Conservation (phyloP, 2,329 filamentous ascomycete genomes). For the Talaromyces sp. region DNA sequence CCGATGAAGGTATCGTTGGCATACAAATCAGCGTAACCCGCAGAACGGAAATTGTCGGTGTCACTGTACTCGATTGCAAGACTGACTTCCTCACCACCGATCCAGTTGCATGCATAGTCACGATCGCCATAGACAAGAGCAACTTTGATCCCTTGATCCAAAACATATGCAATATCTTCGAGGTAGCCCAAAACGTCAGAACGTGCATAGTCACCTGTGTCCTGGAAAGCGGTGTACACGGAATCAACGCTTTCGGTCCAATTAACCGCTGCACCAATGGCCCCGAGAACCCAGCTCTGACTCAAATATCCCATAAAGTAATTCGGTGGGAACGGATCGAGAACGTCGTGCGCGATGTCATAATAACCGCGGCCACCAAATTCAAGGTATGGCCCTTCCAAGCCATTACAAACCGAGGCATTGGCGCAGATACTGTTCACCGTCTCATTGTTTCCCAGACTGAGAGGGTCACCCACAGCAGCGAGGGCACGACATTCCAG, state of each 20-base stretch:
- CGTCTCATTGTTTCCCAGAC: conserved; percentile 42
- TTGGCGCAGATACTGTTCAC: conserved; percentile 43
- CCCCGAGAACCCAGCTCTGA: conserved; percentile 51
- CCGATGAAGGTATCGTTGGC: conserved; percentile 42
- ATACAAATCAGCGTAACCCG: conserved; percentile 47
- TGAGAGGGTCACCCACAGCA: conserved; percentile 46
- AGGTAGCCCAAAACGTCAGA: conserved; percentile 40
- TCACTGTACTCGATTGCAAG: conserved; percentile 45
- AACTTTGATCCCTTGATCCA: conserved; percentile 55
- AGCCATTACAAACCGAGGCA: conserved; percentile 39
- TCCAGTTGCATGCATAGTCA: conserved; percentile 55
- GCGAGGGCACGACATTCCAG: conserved; percentile 47
- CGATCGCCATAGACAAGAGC: conserved; percentile 55
- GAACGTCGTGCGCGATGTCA: conserved; percentile 50
- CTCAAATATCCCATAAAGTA: conserved; percentile 55
- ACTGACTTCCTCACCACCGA: conserved; percentile 51
- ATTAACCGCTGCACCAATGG: conserved; percentile 57
- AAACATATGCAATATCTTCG: conserved; percentile 41
- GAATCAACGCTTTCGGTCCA: conserved; percentile 45
- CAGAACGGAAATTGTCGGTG: conserved; percentile 42
- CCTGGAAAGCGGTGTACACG: conserved; percentile 44
- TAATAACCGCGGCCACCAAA: conserved; percentile 49
- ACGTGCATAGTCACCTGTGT: conserved; percentile 46
- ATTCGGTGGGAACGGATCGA: conserved; percentile 50
- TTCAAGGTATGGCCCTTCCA: conserved; percentile 43